Evolutionary conservation across 352 stramenopile species (phyloP), one percentile per base, ranked within the genome.

Genomic region (Pythium periplocum): DNA sequence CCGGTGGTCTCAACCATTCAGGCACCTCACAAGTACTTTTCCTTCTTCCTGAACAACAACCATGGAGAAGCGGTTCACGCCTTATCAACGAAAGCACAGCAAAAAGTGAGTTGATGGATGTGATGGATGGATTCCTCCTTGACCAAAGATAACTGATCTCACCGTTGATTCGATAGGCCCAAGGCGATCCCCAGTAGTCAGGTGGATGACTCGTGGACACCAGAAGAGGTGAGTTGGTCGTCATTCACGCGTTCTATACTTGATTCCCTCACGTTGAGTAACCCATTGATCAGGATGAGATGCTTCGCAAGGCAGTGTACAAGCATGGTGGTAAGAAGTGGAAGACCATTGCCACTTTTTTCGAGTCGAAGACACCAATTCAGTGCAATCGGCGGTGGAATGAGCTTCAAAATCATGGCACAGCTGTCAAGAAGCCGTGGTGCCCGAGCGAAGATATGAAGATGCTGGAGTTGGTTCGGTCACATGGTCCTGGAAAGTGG

Each of bases 301-400:
- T 73, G 17, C 73, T 94, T 51, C 81, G 82, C 17, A 64, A 70
- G 12, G 78, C 74, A 4, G 80, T 94, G 10, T 87, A 71, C 58
- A 63, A 86, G 46, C 78, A 83, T 45, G 84, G 84, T 9, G 79
- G 78, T 33, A 92, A 90, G 56, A 91, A 87, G 33, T 92, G 84
- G 84, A 90, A 89, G 55, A 61, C 51, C 0, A 86, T 91, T 10
- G 68, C 82, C 0, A 71, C 69, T 31, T 71, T 69, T 36, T 71
- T 94, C 43, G 62, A 72, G 4, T 51, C 55, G 31, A 72, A 75
- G 11, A 76, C 71, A 6, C 60, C 73, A 4, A 56, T 45, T 2
- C 66, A 91, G 36, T 93, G 83, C 63, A 86, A 71, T 32, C 57
- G 67, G 44, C 77, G 81, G 2, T 93, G 81, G 80, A 85, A 78